Percentiles rank a stretch among this genome's conserved stretches.
Evolutionary conservation across 148 eudicot genomes (phyloP).

Genomic region (Camellia japonica): DNA sequence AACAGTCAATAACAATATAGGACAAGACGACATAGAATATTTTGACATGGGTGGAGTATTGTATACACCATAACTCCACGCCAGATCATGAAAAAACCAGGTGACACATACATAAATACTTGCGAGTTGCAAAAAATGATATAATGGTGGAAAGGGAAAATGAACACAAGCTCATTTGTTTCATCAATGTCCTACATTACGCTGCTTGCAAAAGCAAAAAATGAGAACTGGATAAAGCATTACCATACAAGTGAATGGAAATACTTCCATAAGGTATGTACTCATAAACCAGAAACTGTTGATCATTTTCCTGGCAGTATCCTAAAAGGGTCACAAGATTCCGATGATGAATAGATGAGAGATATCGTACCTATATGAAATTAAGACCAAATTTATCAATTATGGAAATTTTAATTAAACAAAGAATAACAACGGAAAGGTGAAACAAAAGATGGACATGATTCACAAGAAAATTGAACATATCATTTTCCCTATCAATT

Average conservation of each 20-base stretch:
- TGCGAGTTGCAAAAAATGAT: too few relatives aligned
- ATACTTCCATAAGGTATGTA: slow-evolving; percentile 95
- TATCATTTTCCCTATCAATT: neutral
- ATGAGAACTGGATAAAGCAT: slow-evolving; percentile 13
- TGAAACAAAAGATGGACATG: neutral
- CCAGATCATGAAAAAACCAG: too few relatives aligned
- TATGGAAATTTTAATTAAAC: neutral
- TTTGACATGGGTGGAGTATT: neutral
- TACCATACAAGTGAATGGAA: slow-evolving; percentile 88
- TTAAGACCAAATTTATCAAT: slow-evolving; percentile 14
- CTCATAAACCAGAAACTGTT: slow-evolving; percentile 86
- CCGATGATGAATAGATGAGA: slow-evolving; percentile 89
- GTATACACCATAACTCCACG: too few relatives aligned
- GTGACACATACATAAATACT: too few relatives aligned
- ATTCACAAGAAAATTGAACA: neutral
- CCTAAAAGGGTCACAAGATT: slow-evolving; percentile 90
- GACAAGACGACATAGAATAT: neutral
- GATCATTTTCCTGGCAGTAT: slow-evolving; percentile 76
- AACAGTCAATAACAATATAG: too few relatives aligned
- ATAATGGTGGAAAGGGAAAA: neutral
- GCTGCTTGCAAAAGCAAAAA: slow-evolving; percentile 6
- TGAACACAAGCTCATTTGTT: neutral
- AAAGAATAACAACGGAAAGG: neutral
- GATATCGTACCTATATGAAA: slow-evolving; percentile 64
- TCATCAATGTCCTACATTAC: neutral